Percentiles rank a stretch among this genome's conserved stretches.
These are phyloP conservation scores for Stephanodiscus triporus DNA, from an alignment of 108 stramenopile genomes.

Conservation along the genomic window DNA sequence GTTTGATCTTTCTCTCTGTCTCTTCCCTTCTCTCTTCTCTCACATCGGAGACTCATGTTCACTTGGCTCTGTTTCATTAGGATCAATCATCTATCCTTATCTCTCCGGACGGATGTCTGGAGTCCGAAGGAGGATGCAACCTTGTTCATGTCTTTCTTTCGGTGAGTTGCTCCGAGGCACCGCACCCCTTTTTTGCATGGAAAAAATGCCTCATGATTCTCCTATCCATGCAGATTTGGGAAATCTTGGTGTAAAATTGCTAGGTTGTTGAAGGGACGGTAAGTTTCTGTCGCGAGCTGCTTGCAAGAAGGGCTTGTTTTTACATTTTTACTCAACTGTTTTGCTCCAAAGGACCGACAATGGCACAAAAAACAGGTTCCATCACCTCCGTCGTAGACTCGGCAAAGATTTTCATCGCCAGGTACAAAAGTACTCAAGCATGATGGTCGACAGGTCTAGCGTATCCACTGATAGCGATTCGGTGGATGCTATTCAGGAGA, in stretches of 20 bases:
- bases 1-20: not conserved
- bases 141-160: slow-evolving; percentile 49
- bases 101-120: slow-evolving; percentile 27
- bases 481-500: not conserved
- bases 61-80: not conserved
- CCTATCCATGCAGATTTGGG: slow-evolving; percentile 13
- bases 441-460: slow-evolving; percentile 6
- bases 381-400: slow-evolving; percentile 26
- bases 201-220: too few relatives aligned
- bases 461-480: not conserved
- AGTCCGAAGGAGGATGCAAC: slow-evolving; percentile 46
- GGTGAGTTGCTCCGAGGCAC: not conserved
- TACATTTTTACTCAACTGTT: not conserved
- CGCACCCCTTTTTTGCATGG: too few relatives aligned
- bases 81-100: slow-evolving; percentile 31
- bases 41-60: not conserved
- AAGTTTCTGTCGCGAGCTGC: not conserved
- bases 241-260: slow-evolving; percentile 70
- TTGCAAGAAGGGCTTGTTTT: not conserved
- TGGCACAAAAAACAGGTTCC: slow-evolving; percentile 59
- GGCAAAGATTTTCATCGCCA: slow-evolving; percentile 19
- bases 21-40: not conserved
- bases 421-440: slow-evolving; percentile 1
- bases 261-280: slow-evolving; percentile 55
- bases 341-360: slow-evolving; percentile 49